Conservation (phyloP, 768 basidiomycete species). For the Mycena albidolilacea region DNA sequence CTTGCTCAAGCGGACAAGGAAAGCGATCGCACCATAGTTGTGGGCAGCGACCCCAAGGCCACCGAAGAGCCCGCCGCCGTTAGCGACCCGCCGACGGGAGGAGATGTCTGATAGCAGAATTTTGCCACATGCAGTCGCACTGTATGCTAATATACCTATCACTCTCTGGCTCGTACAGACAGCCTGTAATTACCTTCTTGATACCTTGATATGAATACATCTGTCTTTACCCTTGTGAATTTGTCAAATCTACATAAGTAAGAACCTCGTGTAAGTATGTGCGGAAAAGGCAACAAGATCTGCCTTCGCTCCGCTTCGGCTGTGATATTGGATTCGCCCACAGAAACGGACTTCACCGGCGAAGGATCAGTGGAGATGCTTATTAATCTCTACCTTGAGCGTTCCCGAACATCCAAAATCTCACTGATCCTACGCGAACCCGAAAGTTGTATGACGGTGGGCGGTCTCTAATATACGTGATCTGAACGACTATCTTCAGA, state of each 20-base stretch:
- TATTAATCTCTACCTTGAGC: slow-evolving; percentile 6
- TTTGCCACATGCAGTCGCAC: too few relatives aligned
- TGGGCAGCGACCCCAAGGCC: not conserved
- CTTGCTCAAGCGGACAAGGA: not conserved
- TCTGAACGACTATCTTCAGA: too few relatives aligned
- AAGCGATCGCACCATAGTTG: not conserved
- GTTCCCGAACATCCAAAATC: not conserved
- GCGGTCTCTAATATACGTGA: too few relatives aligned
- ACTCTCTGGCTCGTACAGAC: too few relatives aligned
- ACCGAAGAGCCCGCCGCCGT: not conserved
- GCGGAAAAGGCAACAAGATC: too few relatives aligned
- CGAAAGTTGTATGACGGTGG: not conserved
- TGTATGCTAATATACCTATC: too few relatives aligned
- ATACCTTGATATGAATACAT: too few relatives aligned
- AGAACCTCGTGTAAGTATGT: too few relatives aligned
- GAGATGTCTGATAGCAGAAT: too few relatives aligned
- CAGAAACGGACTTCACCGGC: not conserved
- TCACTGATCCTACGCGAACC: not conserved
- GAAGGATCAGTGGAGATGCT: not conserved
- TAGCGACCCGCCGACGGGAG: not conserved
- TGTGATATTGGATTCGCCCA: not conserved
- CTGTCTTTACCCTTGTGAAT: too few relatives aligned
- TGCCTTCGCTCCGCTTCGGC: not conserved
- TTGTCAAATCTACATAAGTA: too few relatives aligned
- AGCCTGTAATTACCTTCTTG: too few relatives aligned